Base-by-base conservation (phyloP, 2,329 filamentous ascomycete genomes). In the Aureobasidium musti region DNA sequence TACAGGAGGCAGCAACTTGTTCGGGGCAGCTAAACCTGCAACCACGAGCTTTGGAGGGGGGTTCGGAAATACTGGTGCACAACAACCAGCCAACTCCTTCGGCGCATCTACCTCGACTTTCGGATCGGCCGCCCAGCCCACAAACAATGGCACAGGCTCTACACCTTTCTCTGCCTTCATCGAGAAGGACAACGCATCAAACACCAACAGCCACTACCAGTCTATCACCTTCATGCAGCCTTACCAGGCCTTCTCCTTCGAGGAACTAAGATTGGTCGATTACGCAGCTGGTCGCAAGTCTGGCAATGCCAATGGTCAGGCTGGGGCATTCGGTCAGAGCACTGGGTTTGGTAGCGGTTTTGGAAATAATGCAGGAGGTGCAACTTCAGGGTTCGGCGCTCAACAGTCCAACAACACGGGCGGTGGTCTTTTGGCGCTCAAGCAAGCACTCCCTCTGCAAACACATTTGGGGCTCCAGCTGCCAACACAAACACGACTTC, bases 221-320 rank as follows among this genome's bases (percentile, higher is more conserved):
- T 94, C 88, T 71, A 87, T 96, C 66, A 81, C 89, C 26, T 92
- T 94, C 76, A 89, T 90, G 79, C 87, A 89, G 28, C 86, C 89
- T 1, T 96, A 94, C 80, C 89, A 88, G 77, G 96, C 95, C 76
- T 98, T 90, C 82, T 97, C 94, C 11, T 86, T 91, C n/a, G 95
- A 90, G 69, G 82, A 83, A 70, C 68, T 83, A 71, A 78, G 82
- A 69, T 66, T 96, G 68, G 91, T 87, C 53, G 95, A 99, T 78
- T 99, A 99, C 76, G 86, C 89, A 67, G 90, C 93, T 77, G 93
- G 93, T 60, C 88, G 93, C 67, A 89, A 89, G 64, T 91, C 86
- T 75, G 95, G 93, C 39, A 96, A 94, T 77, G 84, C 86, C 49
- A 91, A 89, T 69, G 92, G 91, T 35, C 90, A 92, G 70, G 82